A percentile compares a stretch with the other conserved stretches of the same genome.
phyloP scores from a whole-genome alignment of 192 early-diverging fungal genomes.

The Kappamyces sp. region DNA sequence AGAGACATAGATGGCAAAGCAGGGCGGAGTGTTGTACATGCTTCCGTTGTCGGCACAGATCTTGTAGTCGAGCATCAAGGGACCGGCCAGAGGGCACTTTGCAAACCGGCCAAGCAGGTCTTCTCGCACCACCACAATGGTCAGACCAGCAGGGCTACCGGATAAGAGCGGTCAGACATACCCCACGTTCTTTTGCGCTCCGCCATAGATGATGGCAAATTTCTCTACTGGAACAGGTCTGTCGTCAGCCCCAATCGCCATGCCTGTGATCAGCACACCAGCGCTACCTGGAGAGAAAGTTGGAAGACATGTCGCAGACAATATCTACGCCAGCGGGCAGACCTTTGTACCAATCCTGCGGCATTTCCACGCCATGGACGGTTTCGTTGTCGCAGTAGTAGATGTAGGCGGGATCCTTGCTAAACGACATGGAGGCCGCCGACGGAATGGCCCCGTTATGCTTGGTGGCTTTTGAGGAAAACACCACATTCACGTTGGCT shows the following conservation, averaged over 20 bases:
- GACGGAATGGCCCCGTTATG: conserved; percentile 53
- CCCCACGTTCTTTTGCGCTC: conserved; percentile 93
- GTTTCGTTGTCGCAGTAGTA: conserved; percentile 99
- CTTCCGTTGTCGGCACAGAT: conserved; percentile 74
- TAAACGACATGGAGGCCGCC: conserved; percentile 59
- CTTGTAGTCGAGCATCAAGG: conserved; percentile 85
- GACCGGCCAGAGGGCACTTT: conserved; percentile 27
- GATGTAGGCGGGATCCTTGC: conserved; percentile 73
- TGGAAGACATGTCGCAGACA: conserved; percentile 72
- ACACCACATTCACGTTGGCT: conserved; percentile 71
- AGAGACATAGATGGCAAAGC: conserved; percentile 89
- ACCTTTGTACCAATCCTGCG: conserved; percentile 22
- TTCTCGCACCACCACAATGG: conserved; percentile 85
- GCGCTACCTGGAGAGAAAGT: conserved; percentile 32
- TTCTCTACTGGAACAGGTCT: conserved; percentile 66
- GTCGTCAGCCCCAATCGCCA: neutral
- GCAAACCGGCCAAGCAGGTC: conserved; percentile 51
- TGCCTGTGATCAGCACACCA: neutral
- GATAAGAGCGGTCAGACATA: conserved; percentile 12
- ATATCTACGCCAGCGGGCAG: conserved; percentile 57
- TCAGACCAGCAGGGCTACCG: conserved; percentile 84
- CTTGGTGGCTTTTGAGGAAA: conserved; percentile 57
- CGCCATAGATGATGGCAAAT: conserved; percentile 86
- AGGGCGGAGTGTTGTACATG: conserved; percentile 96
- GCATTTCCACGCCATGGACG: conserved; percentile 89